Percentiles rank a stretch among this genome's conserved stretches.
These are phyloP conservation scores for Angophora floribunda DNA, from an alignment of 345 rosid species.

Conservation along the genomic window DNA sequence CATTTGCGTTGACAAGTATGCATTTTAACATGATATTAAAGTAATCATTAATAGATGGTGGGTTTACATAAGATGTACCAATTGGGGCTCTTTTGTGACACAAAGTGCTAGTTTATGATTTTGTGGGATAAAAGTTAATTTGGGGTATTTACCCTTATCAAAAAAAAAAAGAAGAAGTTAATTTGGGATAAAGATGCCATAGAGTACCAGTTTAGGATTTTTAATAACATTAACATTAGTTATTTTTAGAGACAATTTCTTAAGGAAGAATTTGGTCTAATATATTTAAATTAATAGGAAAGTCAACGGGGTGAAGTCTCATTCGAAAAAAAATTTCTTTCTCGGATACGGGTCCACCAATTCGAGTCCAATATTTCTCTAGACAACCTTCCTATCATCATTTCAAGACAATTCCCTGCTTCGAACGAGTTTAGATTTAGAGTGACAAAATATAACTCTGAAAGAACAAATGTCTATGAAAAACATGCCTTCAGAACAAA, in stretches of 20 bases:
- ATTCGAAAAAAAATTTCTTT: not conserved
- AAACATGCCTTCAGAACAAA: not conserved
- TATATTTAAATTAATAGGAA: not conserved
- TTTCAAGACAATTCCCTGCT: not conserved
- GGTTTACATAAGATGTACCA: not conserved
- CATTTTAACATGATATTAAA: not conserved
- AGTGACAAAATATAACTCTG: not conserved
- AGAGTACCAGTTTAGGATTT: not conserved
- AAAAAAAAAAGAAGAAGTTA: no score
- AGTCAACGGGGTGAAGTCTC: not conserved
- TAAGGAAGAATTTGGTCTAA: not conserved
- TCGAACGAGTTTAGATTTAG: not conserved
- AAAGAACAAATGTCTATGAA: no score
- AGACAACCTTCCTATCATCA: not conserved
- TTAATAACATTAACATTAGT: no score
- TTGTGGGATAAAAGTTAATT: no score
- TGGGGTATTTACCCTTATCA: no score
- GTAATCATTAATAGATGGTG: not conserved
- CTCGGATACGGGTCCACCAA: not conserved
- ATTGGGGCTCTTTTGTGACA: not conserved
- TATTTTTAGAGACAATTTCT: no score
- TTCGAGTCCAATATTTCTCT: not conserved
- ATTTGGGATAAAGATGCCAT: not conserved
- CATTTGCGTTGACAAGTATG: no score
- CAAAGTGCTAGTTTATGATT: no score